Percentiles rank a stretch among this genome's conserved stretches.
Conservation (phyloP, 768 basidiomycete genomes). For the Leucocoprinus leucothites region DNA sequence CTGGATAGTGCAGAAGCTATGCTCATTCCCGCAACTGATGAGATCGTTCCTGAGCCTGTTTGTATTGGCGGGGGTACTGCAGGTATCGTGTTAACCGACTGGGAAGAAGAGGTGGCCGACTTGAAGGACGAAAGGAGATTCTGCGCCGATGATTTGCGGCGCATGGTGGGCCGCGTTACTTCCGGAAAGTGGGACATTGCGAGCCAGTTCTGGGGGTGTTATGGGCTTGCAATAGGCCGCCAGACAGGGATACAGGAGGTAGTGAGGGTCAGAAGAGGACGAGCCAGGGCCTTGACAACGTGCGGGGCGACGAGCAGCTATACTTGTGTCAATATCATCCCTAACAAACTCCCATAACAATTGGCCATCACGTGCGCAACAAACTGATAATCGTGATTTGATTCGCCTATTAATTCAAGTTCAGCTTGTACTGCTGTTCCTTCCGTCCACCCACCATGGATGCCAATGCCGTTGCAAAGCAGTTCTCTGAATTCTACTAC, state of each 20-base stretch:
- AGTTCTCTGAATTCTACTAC: conserved; percentile 87
- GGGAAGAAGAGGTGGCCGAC: conserved; percentile 25
- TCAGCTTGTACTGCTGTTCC: conserved; percentile 13
- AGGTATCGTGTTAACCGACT: conserved; percentile 30
- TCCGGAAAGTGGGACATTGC: conserved; percentile 38
- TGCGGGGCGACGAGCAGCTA: conserved; percentile 8
- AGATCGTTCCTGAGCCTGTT: conserved; percentile 30
- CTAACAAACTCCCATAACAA: conserved; percentile 1
- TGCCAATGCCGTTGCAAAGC: conserved; percentile 67
- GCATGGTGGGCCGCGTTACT: conserved; percentile 58
- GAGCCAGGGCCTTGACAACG: conserved; percentile 7
- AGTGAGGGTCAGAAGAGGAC: not conserved
- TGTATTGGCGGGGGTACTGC: conserved; percentile 24
- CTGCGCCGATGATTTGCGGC: conserved; percentile 84
- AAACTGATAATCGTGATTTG: conserved; percentile 10
- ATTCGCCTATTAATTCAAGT: conserved; percentile 12
- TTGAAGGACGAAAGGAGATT: conserved; percentile 81
- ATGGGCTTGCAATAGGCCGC: not conserved
- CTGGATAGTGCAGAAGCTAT: conserved; percentile 30
- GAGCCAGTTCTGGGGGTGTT: not conserved
- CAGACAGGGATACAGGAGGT: not conserved
- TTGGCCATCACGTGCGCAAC: conserved; percentile 9
- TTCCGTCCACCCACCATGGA: conserved; percentile 46
- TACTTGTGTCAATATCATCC: conserved; percentile 11
- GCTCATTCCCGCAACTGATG: conserved; percentile 23